Conservation (phyloP, 495 filamentous ascomycete species). For the Trichocladium antarcticum region DNA sequence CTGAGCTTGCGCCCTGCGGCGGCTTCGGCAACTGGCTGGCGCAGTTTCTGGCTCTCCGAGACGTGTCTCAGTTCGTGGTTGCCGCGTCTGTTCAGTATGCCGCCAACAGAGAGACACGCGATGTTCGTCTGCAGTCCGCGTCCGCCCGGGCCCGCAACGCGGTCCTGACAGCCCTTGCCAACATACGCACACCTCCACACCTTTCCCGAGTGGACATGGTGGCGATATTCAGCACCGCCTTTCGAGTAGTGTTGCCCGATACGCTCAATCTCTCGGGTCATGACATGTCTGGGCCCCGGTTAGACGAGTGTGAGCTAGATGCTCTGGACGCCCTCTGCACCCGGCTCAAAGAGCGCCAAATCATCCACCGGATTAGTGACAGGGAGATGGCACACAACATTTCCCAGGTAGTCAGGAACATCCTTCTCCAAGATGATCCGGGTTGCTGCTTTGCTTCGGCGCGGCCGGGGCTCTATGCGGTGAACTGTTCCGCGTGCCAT, state of each 20-base stretch:
- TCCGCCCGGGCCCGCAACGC: slow-evolving; percentile 29
- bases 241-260: slow-evolving; percentile 28
- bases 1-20: slow-evolving; percentile 17
- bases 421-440: slow-evolving; percentile 26
- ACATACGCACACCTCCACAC: slow-evolving; percentile 20
- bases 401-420: slow-evolving; percentile 22
- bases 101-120: slow-evolving; percentile 25
- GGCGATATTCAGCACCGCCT: slow-evolving; percentile 20
- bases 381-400: slow-evolving; percentile 24
- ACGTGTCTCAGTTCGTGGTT: slow-evolving; percentile 28
- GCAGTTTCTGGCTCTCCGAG: slow-evolving; percentile 27
- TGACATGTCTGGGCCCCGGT: slow-evolving; percentile 6
- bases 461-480: slow-evolving; percentile 22
- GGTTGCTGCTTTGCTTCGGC: slow-evolving; percentile 13
- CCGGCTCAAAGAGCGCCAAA: slow-evolving; percentile 22
- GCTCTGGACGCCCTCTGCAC: slow-evolving; percentile 25
- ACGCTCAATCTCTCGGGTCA: slow-evolving; percentile 16
- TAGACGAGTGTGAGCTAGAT: slow-evolving; percentile 28
- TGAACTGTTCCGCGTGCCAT: slow-evolving; percentile 27
- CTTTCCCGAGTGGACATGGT: slow-evolving; percentile 22
- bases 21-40: slow-evolving; percentile 21
- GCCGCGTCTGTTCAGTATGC: slow-evolving; percentile 29
- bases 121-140: slow-evolving; percentile 22
- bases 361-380: slow-evolving; percentile 27
- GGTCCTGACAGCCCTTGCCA: slow-evolving; percentile 24